These are phyloP conservation scores for Batkoa obscura DNA, from an alignment of 371 early-diverging fungal genomes.

Conservation along the genomic window DNA sequence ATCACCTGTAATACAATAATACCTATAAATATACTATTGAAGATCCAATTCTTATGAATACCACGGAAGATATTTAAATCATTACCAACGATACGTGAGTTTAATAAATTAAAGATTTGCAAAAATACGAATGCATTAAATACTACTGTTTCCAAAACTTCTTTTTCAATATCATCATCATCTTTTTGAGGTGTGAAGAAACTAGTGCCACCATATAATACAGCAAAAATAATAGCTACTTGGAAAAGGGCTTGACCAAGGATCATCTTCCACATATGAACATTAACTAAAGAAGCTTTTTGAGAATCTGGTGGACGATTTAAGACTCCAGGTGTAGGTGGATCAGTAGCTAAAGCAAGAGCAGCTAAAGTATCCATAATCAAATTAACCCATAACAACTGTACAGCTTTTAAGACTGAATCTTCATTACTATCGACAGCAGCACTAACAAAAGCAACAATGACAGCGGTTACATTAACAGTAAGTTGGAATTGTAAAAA, in stretches of 20 bases:
- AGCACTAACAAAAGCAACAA: slow-evolving; percentile 37
- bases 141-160: slow-evolving; percentile 53
- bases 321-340: slow-evolving; percentile 38
- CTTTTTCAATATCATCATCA: slow-evolving; percentile 15
- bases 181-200: slow-evolving; percentile 28
- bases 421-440: slow-evolving; percentile 14
- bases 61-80: slow-evolving; percentile 69
- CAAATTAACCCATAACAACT: slow-evolving; percentile 69
- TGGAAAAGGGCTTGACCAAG: slow-evolving; percentile 75
- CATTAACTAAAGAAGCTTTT: slow-evolving; percentile 35
- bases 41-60: slow-evolving; percentile 50
- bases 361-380: slow-evolving; percentile 70
- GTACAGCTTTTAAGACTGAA: slow-evolving; percentile 45
- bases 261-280: slow-evolving; percentile 78
- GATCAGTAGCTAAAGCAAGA: slow-evolving; percentile 53
- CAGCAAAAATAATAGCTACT: slow-evolving; percentile 25
- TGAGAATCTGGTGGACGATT: slow-evolving; percentile 37
- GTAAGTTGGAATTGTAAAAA: slow-evolving; percentile 66
- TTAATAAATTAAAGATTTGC: slow-evolving; percentile 87
- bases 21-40: slow-evolving; percentile 46
- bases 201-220: slow-evolving; percentile 24
- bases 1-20: slow-evolving; percentile 52
- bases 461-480: slow-evolving; percentile 54
- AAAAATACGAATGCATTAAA: slow-evolving; percentile 92
- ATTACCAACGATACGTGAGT: slow-evolving; percentile 55